Evolutionary conservation across 257 asterid genomes (phyloP).

Genomic region (Orobanche coerulescens): DNA sequence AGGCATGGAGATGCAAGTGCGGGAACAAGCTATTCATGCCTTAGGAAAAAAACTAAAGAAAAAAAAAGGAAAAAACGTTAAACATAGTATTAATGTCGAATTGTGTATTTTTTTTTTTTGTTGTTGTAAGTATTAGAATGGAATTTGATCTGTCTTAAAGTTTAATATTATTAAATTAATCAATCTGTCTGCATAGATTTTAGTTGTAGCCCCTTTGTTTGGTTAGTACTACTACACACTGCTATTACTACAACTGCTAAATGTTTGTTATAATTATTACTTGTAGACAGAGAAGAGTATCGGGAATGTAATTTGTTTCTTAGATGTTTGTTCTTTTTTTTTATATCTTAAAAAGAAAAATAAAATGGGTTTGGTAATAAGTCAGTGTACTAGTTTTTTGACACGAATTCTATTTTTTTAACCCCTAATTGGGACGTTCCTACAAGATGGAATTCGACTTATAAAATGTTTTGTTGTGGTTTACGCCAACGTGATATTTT

Average conservation of each 20-base stretch:
- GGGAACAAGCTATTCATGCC: slow-evolving; percentile 75
- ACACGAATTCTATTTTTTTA: neutral
- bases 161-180: too few relatives aligned
- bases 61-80: neutral
- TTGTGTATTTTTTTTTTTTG: neutral
- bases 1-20: slow-evolving; percentile 92
- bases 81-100: neutral
- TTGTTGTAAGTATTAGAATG: too few relatives aligned
- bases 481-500: too few relatives aligned
- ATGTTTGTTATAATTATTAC: slow-evolving; percentile 9
- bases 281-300: slow-evolving; percentile 26
- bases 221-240: slow-evolving; percentile 12
- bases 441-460: too few relatives aligned
- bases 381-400: too few relatives aligned
- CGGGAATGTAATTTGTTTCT: slow-evolving; percentile 39
- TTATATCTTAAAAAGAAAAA: neutral
- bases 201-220: slow-evolving; percentile 4
- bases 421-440: too few relatives aligned
- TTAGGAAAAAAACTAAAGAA: slow-evolving; percentile 12
- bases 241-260: slow-evolving; percentile 5
- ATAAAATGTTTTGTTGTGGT: too few relatives aligned
- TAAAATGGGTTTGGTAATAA: too few relatives aligned
- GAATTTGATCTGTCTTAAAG: slow-evolving; percentile 16
- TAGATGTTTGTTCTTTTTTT: slow-evolving; percentile 4
- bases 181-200: slow-evolving; percentile 31